These are phyloP conservation scores for Dalbergia cultrata DNA, from an alignment of 306 rosid genomes.

Conservation along the genomic window DNA sequence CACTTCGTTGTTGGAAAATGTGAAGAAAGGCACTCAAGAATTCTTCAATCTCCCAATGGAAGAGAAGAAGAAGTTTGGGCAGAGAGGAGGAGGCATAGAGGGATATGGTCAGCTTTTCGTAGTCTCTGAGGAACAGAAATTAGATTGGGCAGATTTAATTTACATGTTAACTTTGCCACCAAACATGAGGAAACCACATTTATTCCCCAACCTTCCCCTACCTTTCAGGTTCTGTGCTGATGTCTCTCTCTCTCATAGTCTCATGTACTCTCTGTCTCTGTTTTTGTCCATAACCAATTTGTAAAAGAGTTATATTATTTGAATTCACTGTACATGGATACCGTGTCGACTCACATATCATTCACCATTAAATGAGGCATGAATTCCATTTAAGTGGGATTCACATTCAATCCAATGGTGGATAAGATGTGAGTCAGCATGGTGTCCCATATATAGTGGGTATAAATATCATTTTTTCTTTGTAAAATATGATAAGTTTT, in stretches of 20 bases:
- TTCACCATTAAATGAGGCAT: no score
- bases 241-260: no score
- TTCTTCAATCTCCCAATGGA: conserved; percentile 53
- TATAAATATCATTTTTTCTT: no score
- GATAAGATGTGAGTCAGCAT: no score
- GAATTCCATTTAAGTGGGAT: no score
- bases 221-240: conserved; percentile 42
- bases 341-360: no score
- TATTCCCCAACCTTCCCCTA: conserved; percentile 47
- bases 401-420: no score
- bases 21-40: conserved; percentile 48
- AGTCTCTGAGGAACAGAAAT: conserved; percentile 57
- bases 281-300: no score
- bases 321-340: no score
- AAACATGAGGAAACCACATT: conserved; percentile 49
- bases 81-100: conserved; percentile 41
- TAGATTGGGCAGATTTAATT: conserved; percentile 57
- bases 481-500: no score
- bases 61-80: conserved; percentile 52
- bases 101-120: conserved; percentile 60
- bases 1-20: conserved; percentile 45
- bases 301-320: no score
- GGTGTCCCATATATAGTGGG: no score
- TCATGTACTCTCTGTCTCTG: not conserved
- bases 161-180: conserved; percentile 31